Evolutionary conservation across 176 grass and related monocot genomes (phyloP), one percentile per base, ranked within the genome.

Genomic region (Phragmites australis): DNA sequence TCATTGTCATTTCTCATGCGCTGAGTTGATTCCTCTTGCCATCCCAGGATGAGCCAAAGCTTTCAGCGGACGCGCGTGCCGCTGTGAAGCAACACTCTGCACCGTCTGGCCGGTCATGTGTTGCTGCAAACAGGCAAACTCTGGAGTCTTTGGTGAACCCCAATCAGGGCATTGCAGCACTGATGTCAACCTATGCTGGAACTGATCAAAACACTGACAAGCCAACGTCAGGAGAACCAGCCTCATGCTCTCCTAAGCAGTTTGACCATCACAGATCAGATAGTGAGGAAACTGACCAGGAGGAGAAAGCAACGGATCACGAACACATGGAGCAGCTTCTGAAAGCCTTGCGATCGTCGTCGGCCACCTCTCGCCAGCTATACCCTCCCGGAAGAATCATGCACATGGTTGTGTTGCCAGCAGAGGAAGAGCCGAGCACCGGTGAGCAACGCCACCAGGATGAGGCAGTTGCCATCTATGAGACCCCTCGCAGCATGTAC

Each of bases 351-450:
- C 64, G 17, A n/a, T 49, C 58, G 11, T 37, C 67, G 5, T 1
- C 65, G 21, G 61, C 22, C 2, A 0, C 0, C 27, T 68, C 43
- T 65, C 69, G 11, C 3, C 90, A 93, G 65, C 80, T 97, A 45
- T 97, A 87, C 70, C 93, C 90, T 65, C 93, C 93, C 3, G 93
- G 93, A 37, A 89, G 78, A 87, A 93, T 91, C 76, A 74, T 97
- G 81, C 93, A 97, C 81, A 97, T 97, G 90, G 86, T 93, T 68
- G 75, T 61, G 17, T 61, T 88, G 9, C 90, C 83, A 14, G 55
- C 40, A 29, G 8, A 64, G 44, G 70, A 77, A 70, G 79, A 56
- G 27, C 25, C 5, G 1, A 27, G 64, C 45, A 53, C 32, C 3
- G 29, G 37, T 9, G 53, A 74, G 23, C 74, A 76, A 66, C 40